Base-by-base conservation (phyloP, 108 stramenopile species). In the Cyclostephanos invisitatus region DNA sequence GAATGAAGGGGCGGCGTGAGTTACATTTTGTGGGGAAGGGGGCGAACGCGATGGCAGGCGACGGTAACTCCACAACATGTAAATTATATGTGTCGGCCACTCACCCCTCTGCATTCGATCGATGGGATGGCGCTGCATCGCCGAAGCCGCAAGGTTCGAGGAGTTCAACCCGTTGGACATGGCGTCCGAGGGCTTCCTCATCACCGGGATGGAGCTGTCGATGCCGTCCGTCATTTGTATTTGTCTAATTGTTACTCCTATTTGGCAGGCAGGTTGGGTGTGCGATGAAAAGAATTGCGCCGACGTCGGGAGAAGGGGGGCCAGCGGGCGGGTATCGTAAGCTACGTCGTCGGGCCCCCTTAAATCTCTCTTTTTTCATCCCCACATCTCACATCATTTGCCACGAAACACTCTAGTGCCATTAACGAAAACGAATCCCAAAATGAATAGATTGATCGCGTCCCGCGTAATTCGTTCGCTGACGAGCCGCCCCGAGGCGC, bases 101-200 rank as follows among this genome's bases (percentile, higher is more conserved):
- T 62, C 59, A 88, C 85, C 87, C 78, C 81, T 68, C 73, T 94
- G 93, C 85, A 94, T 68, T 15, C 81, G 83, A 67, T 94, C 93
- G 53, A 94, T 81, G 5, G 93, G 91, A 79, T 94, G 93, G 37
- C 72, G 67, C 64, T 78, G 78, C 54, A 75, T 44, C 15, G 93
- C 93, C 29, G 84, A 51, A n/a, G 81, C 70, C 20, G 88, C 89
- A 48, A 94, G 65, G 72, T 89, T 94, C 47, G 83, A 83, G 3
- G 88, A 86, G 68, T 94, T 94, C 25, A 86, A 71, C 56, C 93
- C 93, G 44, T 65, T 75, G 61, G 88, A 85, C 93, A 94, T 91
- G 64, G 79, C 49, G 63, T 90, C 78, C 51, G 73, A 78, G 20
- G 93, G 93, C 66, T 85, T 81, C 3, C 84, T 74, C 87, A 94